Base-by-base conservation (phyloP, 2,329 filamentous ascomycete genomes). In the Chrysosporium queenslandicum region DNA sequence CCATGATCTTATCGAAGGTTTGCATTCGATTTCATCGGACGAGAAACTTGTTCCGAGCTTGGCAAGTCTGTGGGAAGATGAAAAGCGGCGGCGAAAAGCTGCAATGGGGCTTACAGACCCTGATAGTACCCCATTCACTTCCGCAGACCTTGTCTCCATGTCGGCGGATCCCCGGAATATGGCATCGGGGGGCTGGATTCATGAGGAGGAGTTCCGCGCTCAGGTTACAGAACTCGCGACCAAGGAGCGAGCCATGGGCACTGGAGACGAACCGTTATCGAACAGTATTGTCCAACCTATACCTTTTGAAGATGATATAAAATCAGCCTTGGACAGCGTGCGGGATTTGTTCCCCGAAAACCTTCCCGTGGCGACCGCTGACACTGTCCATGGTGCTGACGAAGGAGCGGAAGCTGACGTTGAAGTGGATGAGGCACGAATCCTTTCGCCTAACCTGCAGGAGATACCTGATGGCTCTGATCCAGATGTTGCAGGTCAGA, bases 41-140 rank as follows among this genome's bases (percentile, higher is more conserved):
- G 74, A 90, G 63, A 95, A 94, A 63, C 76, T 95, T 9, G 90
- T 98, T 4, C 83, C 87, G 63, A 98, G 92, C 58, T 91, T 98
- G 86, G 89, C 88, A 52, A 86, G 87, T 0, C 70, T 98, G 2
- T 98, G 92, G 92, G 83, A 82, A 64, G 88, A 95, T 60, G 92
- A 97, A 67, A 87, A 85, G 0, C 82, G 81, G 54, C 80, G 90
- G 41, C 80, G 90, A 29, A 91, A 86, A 66, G 75, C 78, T 45
- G 79, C 79, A 42, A 83, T 91, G 78, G 78, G 81, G 1, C 73
- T 84, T 43, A 71, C 70, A 4, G 75, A 81, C 57, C 76, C 81
- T 29, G 80, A 76, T 4, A 87, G 81, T 60, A 91, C 79, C 56
- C 86, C 88, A 0, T 95, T 95, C 58, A 82, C 86, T 1, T 74